Percentiles rank a stretch among this genome's conserved stretches.
These are phyloP conservation scores for Verticillium isaacii DNA, from an alignment of 2,329 filamentous ascomycete genomes.

Conservation along the genomic window DNA sequence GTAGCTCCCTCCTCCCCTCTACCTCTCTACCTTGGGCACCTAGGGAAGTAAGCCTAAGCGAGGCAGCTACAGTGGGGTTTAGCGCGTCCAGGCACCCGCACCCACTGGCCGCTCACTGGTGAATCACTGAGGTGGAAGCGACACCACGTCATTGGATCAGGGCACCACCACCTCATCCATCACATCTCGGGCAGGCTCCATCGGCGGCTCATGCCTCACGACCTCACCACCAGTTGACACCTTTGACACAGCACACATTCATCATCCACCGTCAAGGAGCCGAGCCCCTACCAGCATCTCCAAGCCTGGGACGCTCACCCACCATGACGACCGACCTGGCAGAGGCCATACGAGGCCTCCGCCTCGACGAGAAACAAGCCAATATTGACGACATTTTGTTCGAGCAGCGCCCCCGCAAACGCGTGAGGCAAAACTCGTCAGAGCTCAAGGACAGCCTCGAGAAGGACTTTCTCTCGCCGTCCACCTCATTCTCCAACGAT, in stretches of 20 bases:
- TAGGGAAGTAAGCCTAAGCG: background rate
- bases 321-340: conserved; percentile 11
- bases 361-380: conserved; percentile 4
- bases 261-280: background rate
- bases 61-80: background rate
- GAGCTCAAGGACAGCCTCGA: conserved; percentile 69
- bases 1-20: too few relatives aligned
- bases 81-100: background rate
- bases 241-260: background rate
- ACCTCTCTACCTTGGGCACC: too few relatives aligned
- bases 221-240: background rate
- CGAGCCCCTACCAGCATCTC: background rate
- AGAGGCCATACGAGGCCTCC: conserved; percentile 8
- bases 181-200: background rate
- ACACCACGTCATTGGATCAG: background rate
- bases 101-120: background rate
- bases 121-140: background rate
- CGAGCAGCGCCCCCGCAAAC: conserved; percentile 34
- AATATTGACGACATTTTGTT: conserved; percentile 56
- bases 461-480: conserved; percentile 72
- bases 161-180: background rate
- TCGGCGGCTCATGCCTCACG: background rate
- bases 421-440: conserved; percentile 47
- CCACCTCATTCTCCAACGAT: conserved; percentile 70
- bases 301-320: background rate